Percentiles rank a stretch among this genome's conserved stretches.
Evolutionary conservation across 2,329 filamentous ascomycete genomes (phyloP).

Genomic region (Verticillium klebahnii): DNA sequence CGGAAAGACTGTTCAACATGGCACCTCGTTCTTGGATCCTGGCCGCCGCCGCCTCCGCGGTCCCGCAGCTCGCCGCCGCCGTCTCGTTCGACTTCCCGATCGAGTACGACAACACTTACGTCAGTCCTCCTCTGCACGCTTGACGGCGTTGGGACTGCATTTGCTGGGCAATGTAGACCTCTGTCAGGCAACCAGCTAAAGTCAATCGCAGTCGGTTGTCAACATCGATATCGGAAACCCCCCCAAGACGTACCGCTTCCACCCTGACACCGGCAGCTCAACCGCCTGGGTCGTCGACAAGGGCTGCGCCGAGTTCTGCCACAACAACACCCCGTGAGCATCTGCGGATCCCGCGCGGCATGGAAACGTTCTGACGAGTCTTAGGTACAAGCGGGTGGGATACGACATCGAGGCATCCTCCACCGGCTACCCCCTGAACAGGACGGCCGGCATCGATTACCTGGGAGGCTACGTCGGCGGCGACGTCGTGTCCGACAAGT

Average conservation of each 20-base stretch:
- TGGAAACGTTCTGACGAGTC: background rate
- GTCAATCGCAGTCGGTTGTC: background rate
- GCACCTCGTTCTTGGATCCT: conserved; percentile 5
- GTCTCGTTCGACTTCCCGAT: conserved; percentile 12
- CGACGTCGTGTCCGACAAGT: conserved; percentile 19
- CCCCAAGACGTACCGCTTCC: conserved; percentile 17
- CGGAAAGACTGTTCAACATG: background rate
- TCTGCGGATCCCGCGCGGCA: background rate
- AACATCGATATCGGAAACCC: conserved; percentile 22
- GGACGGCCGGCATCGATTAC: conserved; percentile 18
- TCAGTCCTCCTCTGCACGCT: background rate
- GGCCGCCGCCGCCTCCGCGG: conserved; percentile 5
- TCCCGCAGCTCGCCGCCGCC: conserved; percentile 6
- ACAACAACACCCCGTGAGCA: background rate
- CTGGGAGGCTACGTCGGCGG: conserved; percentile 23
- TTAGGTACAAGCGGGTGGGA: conserved; percentile 18
- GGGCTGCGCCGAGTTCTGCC: conserved; percentile 18
- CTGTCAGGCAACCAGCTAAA: background rate
- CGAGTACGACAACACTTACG: conserved; percentile 9
- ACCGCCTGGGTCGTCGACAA: conserved; percentile 23
- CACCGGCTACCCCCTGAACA: conserved; percentile 12
- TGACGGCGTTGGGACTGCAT: background rate
- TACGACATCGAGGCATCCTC: conserved; percentile 22
- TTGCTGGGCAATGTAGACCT: background rate
- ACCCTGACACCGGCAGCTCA: conserved; percentile 30